phyloP scores from a whole-genome alignment of 192 early-diverging fungal species.

The Obelidium mucronatum region DNA sequence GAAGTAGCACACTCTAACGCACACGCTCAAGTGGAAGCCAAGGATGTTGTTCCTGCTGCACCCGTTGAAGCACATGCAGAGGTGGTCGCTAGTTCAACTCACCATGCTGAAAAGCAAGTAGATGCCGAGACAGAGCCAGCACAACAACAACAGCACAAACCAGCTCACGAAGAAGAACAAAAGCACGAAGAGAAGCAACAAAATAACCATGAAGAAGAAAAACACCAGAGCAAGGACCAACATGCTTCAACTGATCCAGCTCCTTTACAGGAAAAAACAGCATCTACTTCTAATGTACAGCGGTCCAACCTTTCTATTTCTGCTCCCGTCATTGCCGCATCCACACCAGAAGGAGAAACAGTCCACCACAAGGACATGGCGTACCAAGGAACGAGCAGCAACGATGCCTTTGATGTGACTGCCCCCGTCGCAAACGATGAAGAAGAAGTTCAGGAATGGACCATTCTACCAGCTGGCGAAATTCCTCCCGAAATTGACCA shows the following conservation, averaged over 20 bases:
- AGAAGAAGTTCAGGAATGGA: conserved; percentile 14
- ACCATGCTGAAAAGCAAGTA: background rate
- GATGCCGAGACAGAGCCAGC: background rate
- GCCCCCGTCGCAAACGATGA: background rate
- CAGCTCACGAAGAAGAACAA: background rate
- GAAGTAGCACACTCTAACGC: background rate
- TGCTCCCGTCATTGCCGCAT: conserved; percentile 30
- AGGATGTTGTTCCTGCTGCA: background rate
- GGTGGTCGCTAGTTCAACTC: too few species aligned
- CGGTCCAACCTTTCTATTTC: background rate
- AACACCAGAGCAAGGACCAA: background rate
- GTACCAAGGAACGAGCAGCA: conserved; percentile 17
- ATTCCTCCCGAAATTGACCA: conserved; percentile 25
- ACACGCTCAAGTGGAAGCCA: too few species aligned
- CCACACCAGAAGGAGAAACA: conserved; percentile 24
- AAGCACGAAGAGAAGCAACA: background rate
- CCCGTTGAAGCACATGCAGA: background rate
- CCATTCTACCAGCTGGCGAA: conserved; percentile 25
- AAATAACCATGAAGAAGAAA: background rate
- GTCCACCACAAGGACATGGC: conserved; percentile 21
- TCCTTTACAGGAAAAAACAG: background rate
- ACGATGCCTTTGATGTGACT: conserved; percentile 21
- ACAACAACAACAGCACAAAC: background rate
- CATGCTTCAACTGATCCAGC: too few species aligned
- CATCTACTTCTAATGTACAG: background rate